Base-by-base conservation (phyloP, 345 rosid genomes). In the Lagerstroemia speciosa region DNA sequence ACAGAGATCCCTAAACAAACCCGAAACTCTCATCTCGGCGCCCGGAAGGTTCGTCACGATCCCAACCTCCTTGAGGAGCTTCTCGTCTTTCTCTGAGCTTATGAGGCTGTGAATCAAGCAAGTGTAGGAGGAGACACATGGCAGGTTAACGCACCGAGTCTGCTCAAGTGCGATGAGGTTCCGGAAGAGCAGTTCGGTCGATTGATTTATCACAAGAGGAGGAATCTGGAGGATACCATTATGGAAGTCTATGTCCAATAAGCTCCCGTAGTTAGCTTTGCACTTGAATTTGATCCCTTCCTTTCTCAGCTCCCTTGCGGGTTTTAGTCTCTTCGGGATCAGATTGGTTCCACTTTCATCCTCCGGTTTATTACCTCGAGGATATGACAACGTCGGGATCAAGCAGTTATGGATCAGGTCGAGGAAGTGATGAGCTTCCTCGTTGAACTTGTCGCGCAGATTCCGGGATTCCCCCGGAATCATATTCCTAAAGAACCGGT, bases 381-480 rank as follows among this genome's bases (percentile, higher is more conserved):
- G 67, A 40, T 36, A 67, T 10, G 76, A 82, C 41, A 29, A 1
- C 2, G 80, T 70, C 2, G 86, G 92, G 65, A 81, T 81, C 30
- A 82, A 78, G 64, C 86, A 83, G 43, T 85, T 83, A 16, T 83
- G 75, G 69, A 83, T 72, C 31, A 87, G 62, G 74, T 82, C 87
- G 1, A 83, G 89, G 14, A 83, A 61, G 66, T 83, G 89, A 71
- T 83, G 76, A 16, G 83, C 81, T 65, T 84, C 92, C 45, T 77
- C 82, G 36, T 75, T 78, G 71, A 83, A 81, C 69, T 48, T 87
- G 38, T 69, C 71, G 0, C 65, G 71, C 26, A 75, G 80, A 31
- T 77, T 30, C 4, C 37, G 61, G 26, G 50, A 75, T 11, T 84
- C 80, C 29, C 86, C 86, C 0, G 86, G 85, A 45, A 87, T 76